These are phyloP conservation scores for Penicillium ucsense DNA, from an alignment of 495 filamentous ascomycete genomes.

Conservation along the genomic window DNA sequence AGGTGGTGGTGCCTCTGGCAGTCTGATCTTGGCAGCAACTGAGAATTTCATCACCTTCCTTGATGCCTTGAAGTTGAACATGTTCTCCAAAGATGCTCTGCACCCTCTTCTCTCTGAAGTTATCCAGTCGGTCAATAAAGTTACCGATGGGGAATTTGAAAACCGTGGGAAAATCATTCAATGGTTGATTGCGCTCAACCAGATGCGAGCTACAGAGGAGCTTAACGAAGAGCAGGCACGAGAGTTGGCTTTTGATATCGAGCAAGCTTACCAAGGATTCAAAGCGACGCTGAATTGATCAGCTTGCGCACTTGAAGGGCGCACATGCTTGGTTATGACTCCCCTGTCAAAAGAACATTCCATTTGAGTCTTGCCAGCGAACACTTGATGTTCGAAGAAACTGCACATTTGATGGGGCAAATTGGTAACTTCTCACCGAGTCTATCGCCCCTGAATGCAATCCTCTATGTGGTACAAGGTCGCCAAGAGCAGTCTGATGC, in stretches of 20 bases:
- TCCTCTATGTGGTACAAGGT: too few species aligned
- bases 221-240: constrained; percentile 77
- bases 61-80: constrained; percentile 80
- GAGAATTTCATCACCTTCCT: constrained; percentile 98
- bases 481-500: too few species aligned
- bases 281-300: constrained; percentile 54
- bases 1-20: constrained; percentile 50
- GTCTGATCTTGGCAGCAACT: constrained; percentile 74
- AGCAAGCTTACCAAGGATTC: constrained; percentile 85
- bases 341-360: constrained; percentile 9
- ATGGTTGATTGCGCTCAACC: constrained; percentile 94
- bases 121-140: constrained; percentile 93
- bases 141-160: constrained; percentile 88
- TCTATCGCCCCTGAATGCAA: too few species aligned
- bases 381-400: background rate
- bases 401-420: background rate
- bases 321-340: constrained; percentile 4
- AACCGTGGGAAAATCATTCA: constrained; percentile 93
- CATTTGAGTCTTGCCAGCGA: background rate
- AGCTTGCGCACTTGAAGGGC: background rate
- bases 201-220: constrained; percentile 93
- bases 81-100: constrained; percentile 87
- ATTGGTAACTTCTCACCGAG: background rate
- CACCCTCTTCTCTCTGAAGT: constrained; percentile 90
- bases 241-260: constrained; percentile 80